Percentiles rank a stretch among this genome's conserved stretches.
These are phyloP conservation scores for Chenopodium album DNA, from an alignment of 148 eudicot genomes.

Conservation along the genomic window DNA sequence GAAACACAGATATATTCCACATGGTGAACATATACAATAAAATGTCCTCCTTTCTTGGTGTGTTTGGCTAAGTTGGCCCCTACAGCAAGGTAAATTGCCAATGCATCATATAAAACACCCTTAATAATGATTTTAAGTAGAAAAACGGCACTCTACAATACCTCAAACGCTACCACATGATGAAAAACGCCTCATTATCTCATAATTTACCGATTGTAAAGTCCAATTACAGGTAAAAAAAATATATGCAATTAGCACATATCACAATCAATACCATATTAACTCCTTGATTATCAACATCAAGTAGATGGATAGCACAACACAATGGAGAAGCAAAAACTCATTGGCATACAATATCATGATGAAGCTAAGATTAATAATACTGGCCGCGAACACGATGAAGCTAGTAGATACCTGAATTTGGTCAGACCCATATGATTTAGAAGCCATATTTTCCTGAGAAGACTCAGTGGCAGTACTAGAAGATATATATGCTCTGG, in stretches of 20 bases:
- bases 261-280: background rate
- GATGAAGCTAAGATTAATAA: background rate
- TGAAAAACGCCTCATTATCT: background rate
- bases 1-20: background rate
- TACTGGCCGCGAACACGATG: background rate
- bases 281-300: no score
- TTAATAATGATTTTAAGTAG: background rate
- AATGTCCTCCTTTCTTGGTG: background rate
- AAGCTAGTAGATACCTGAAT: conserved; percentile 65
- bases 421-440: conserved; percentile 89
- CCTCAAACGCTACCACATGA: background rate
- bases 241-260: background rate
- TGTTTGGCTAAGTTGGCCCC: background rate
- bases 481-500: conserved; percentile 67
- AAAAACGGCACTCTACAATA: background rate
- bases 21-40: background rate
- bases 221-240: background rate
- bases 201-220: background rate
- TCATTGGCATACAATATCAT: background rate
- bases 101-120: background rate
- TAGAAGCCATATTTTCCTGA: conserved; percentile 38
- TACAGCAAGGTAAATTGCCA: background rate
- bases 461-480: conserved; percentile 48
- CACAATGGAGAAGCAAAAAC: background rate
- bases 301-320: no score